Percentiles rank a stretch among this genome's conserved stretches.
Evolutionary conservation across 2,329 filamentous ascomycete genomes (phyloP).

Genomic region (Ophiocordyceps sinensis): DNA sequence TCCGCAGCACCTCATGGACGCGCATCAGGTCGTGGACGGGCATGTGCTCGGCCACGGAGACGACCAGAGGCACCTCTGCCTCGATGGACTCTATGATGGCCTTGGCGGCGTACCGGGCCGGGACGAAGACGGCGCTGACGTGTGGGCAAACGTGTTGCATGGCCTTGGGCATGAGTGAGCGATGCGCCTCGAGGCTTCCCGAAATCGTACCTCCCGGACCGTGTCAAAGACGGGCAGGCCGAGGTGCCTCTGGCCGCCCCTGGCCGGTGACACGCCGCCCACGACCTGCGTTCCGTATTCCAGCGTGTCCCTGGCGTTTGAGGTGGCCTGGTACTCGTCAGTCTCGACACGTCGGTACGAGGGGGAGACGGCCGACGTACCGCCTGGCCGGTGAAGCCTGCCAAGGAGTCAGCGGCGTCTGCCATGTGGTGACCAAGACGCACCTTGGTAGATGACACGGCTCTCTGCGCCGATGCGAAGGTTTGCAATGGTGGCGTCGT

Average conservation of each 20-base stretch:
- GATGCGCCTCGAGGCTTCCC: not conserved
- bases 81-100: conserved; percentile 65
- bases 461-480: conserved; percentile 13
- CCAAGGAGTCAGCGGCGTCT: not conserved
- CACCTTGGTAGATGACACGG: conserved; percentile 22
- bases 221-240: conserved; percentile 20
- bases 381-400: conserved; percentile 23
- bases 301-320: conserved; percentile 23
- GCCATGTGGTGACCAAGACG: not conserved
- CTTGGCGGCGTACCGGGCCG: conserved; percentile 47
- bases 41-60: conserved; percentile 69
- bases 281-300: conserved; percentile 22
- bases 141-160: conserved; percentile 32
- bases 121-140: conserved; percentile 61
- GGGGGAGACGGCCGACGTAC: conserved; percentile 7
- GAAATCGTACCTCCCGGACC: conserved; percentile 14
- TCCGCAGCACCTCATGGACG: conserved; percentile 52
- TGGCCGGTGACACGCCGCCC: conserved; percentile 22
- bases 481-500: conserved; percentile 16
- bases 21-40: conserved; percentile 65
- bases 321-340: conserved; percentile 15
- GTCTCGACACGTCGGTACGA: not conserved
- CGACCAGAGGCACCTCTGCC: conserved; percentile 62
- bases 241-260: conserved; percentile 18
- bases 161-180: conserved; percentile 10